Percentiles rank a stretch among this genome's conserved stretches.
These are phyloP conservation scores for Fusarium sp. DNA, from an alignment of 2,329 filamentous ascomycete genomes.

Conservation along the genomic window DNA sequence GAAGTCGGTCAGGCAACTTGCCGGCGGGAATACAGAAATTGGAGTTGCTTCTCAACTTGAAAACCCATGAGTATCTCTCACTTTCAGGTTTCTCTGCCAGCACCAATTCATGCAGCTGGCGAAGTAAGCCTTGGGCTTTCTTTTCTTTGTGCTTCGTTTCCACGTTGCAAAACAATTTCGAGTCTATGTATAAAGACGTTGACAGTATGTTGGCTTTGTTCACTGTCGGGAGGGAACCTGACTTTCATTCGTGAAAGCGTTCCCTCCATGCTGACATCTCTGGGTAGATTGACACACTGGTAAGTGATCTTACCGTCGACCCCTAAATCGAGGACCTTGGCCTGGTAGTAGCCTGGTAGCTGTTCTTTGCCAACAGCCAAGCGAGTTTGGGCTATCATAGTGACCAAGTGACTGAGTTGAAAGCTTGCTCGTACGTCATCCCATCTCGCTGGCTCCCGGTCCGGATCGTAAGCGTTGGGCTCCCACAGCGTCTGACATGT, in stretches of 20 bases:
- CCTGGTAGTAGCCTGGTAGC: constrained; percentile 30
- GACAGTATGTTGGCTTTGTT: constrained; percentile 9
- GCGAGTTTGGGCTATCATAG: constrained; percentile 35
- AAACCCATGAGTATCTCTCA: constrained; percentile 28
- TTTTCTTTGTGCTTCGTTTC: constrained; percentile 3
- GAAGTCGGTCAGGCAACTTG: constrained; percentile 19
- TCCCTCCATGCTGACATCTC: not conserved
- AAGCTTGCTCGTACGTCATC: constrained; percentile 2
- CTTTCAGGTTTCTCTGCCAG: not conserved
- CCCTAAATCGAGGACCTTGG: constrained; percentile 28
- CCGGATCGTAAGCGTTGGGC: not conserved
- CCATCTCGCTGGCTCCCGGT: constrained; percentile 20
- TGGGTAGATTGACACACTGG: constrained; percentile 16
- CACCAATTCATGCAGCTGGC: constrained; percentile 1
- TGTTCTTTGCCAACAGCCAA: constrained; percentile 20
- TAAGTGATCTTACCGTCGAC: constrained; percentile 23
- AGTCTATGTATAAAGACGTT: constrained; percentile 11
- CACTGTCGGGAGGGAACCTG: constrained; percentile 23
- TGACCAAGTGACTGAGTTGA: not conserved
- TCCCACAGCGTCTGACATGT: constrained; percentile 35
- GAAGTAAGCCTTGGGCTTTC: not conserved
- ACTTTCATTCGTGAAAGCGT: constrained; percentile 27
- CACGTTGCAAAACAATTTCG: not conserved
- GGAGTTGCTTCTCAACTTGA: constrained; percentile 13
- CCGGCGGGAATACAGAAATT: constrained; percentile 17